A percentile compares a stretch with the other conserved stretches of the same genome.
Conservation (phyloP, 2,329 filamentous ascomycete species). For the Diaporthe sp. region DNA sequence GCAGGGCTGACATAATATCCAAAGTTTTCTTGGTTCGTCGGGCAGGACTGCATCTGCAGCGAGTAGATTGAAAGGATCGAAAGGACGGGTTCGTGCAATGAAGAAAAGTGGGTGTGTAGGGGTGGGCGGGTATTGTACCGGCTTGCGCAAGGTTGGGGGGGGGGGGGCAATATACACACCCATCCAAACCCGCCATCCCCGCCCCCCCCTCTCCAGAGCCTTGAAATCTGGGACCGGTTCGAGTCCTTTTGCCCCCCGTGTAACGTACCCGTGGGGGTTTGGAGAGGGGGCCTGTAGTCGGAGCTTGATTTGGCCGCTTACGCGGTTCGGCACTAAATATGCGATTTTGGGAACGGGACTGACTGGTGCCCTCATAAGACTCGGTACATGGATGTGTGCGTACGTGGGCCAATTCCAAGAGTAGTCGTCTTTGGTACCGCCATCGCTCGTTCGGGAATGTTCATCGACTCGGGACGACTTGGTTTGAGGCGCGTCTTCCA, state of each 20-base stretch:
- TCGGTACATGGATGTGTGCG: not conserved
- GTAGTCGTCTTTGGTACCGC: not conserved
- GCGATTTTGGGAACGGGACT: not conserved
- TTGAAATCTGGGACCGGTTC: not conserved
- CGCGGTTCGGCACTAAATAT: not conserved
- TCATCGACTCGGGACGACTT: not conserved
- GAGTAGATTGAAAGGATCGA: not conserved
- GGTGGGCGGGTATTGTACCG: not conserved
- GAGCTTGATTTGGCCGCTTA: not conserved
- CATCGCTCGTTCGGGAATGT: not conserved
- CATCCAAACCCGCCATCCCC: not conserved
- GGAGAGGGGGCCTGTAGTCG: not conserved
- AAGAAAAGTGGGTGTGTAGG: not conserved
- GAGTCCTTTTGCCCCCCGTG: not conserved
- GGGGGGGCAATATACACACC: too few relatives aligned
- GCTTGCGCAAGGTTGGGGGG: not conserved
- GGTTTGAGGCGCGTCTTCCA: not conserved
- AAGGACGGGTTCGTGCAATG: not conserved
- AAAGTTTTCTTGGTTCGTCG: not conserved
- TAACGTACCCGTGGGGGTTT: not conserved
- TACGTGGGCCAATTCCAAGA: not conserved
- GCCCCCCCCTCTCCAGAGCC: not conserved
- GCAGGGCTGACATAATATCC: slow-evolving; percentile 6
- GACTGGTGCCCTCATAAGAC: too few relatives aligned
- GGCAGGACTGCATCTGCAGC: not conserved